phyloP scores from a whole-genome alignment of 306 rosid genomes.

The Argentina anserina region DNA sequence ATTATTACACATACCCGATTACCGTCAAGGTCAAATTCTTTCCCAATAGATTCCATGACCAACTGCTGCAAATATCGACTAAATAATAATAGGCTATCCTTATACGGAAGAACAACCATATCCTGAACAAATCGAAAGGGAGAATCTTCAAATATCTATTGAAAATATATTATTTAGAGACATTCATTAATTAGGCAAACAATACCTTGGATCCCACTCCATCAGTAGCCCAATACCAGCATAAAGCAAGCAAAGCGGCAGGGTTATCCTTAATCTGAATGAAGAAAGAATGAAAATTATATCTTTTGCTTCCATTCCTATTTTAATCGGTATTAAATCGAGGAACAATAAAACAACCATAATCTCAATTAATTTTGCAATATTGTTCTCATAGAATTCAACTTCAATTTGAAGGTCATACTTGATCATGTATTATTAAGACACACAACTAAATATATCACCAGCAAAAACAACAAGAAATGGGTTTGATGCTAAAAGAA shows the following conservation, averaged over 20 bases:
- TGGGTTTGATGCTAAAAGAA: background rate
- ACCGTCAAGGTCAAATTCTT: constrained; percentile 97
- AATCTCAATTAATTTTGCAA: background rate
- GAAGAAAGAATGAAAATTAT: background rate
- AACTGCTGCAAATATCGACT: constrained; percentile 96
- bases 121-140: constrained; percentile 47
- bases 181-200: constrained; percentile 12
- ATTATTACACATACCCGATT: constrained; percentile 64
- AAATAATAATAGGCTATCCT: constrained; percentile 83
- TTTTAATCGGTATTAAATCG: background rate
- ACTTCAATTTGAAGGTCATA: background rate
- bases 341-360: background rate
- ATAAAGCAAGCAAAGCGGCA: constrained; percentile 87
- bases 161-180: constrained; percentile 10
- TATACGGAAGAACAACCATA: constrained; percentile 98
- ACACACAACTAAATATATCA: background rate
- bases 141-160: background rate
- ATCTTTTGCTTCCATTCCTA: background rate
- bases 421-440: background rate
- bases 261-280: constrained; percentile 74
- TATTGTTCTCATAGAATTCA: background rate
- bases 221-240: constrained; percentile 98
- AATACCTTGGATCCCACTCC: constrained; percentile 93
- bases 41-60: constrained; percentile 99
- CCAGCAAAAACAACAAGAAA: background rate